Base-by-base conservation (phyloP, 768 basidiomycete species). In the Lactarius psammicola region DNA sequence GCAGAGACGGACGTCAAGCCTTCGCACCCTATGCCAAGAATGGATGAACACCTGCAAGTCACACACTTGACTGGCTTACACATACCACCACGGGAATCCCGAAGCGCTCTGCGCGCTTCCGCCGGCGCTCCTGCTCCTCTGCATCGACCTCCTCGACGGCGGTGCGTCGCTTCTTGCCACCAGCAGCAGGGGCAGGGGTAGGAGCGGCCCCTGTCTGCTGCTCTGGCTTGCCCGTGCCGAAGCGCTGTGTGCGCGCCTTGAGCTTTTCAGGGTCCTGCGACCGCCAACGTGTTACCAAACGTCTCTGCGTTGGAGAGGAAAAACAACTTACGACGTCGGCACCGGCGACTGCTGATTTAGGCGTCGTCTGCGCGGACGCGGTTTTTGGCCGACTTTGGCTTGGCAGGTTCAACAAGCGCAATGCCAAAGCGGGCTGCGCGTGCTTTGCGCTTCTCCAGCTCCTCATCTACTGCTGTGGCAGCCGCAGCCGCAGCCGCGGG, bases 351-450 rank as follows among this genome's bases (percentile, higher is more conserved):
- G 73, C 65, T 36, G 65, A 63, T 46, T 71, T 70, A 23, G 69
- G 38, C 4, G 68, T 28, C 4, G 58, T 40, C 7, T 49, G 23
- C 60, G 70, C 74, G 18, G 66, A 51, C 2, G 65, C 58, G 6
- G 46, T 23, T 34, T n/a, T 57, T 66, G n/a, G 72, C 26, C 11
- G 49, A 61, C 56, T 75, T 74, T 67, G 77, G 59, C 55, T 74
- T 66, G 6, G 72, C 64, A 31, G 82, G 79, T 56, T 79, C 78
- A 10, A 87, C 82, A 9, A 87, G 71, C 4, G 86, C 82, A n/a
- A 87, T 85, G 36, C 86, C 86, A 69, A 90, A 90, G n/a, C 89
- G 84, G 20, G 79, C 86, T 6, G 88, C 88, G 49, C 89, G 84
- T 51, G 80, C 78, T 72, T 77, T 84, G 60, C 85, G 84, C 70